Base-by-base conservation (phyloP, 1,284 basidiomycete genomes). In the Volvariella volvacea region DNA sequence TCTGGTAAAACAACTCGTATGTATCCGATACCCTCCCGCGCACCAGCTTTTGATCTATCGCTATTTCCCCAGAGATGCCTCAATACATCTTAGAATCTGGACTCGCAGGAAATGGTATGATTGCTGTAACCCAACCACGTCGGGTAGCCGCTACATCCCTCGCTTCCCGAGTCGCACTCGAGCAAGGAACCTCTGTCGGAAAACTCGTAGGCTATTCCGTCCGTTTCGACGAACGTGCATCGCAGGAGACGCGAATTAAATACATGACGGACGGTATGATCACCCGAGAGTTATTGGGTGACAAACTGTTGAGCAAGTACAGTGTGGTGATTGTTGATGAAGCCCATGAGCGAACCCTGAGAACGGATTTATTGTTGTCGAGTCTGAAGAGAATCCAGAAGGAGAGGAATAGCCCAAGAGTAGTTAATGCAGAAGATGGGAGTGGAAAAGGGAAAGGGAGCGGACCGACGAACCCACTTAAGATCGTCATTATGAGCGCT, bases 191-290 rank as follows among this genome's bases (percentile, higher is more conserved):
- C 8, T 55, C 67, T 8, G 63, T 92, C 3, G 93, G 91, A 25
- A 67, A 67, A 1, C 66, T 83, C 8, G 92, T 99, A 17, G 95
- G 96, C 1, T 98, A 99, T 65, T 86, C 90, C 2, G 93, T 99
- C 28, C 85, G 95, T 32, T 99, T 99, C 63, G 92, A 98, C 61
- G 94, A 98, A 56, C 73, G 78, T 39, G 79, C 78, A 14, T 71
- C 76, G 39, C 53, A 69, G 22, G 64, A 77, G 20, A 96, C 96
- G 0, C 77, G 84, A 28, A 86, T 99, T 61, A 93, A 96, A 62
- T 99, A 93, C 64, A 76, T 95, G 62, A 98, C 94, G 17, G 96
- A 99, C 57, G 95, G 95, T 57, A 95, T 97, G 79, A 81, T 99
- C 52, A 83, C 96, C 31, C 81, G 94, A 46, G 95, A 92, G 67